These are phyloP conservation scores for Polychaeton citri DNA, from an alignment of 2,329 filamentous ascomycete species.

Conservation along the genomic window DNA sequence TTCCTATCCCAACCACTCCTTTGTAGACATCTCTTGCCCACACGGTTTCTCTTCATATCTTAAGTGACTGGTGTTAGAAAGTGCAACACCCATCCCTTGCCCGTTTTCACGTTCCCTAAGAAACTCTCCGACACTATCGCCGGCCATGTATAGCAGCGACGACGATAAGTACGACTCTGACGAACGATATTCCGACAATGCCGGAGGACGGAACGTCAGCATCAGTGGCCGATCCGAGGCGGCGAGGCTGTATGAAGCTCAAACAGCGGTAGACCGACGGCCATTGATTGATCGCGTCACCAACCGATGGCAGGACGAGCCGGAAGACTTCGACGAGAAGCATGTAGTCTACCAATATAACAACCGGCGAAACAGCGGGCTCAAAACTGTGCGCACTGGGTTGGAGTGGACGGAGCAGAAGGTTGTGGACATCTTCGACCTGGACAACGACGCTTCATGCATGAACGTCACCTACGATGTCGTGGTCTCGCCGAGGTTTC, in stretches of 20 bases:
- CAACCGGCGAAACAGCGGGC: background rate
- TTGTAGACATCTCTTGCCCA: too few species aligned
- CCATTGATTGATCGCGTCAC: conserved; percentile 15
- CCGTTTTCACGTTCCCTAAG: too few species aligned
- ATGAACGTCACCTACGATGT: conserved; percentile 9
- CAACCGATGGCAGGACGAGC: conserved; percentile 13
- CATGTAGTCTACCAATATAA: conserved; percentile 3
- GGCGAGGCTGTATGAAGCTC: background rate
- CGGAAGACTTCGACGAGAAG: conserved; percentile 8
- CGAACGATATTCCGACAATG: background rate
- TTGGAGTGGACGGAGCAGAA: background rate
- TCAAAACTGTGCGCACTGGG: background rate
- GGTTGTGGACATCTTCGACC: conserved; percentile 17
- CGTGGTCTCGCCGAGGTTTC: conserved; percentile 10
- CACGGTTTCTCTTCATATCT: too few species aligned
- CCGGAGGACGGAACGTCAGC: background rate
- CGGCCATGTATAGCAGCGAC: background rate
- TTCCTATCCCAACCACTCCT: too few species aligned
- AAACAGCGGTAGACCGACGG: conserved; percentile 1
- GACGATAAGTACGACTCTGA: background rate
- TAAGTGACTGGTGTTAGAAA: too few species aligned
- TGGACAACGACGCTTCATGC: conserved; percentile 21
- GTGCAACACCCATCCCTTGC: too few species aligned
- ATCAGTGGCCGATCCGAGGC: background rate
- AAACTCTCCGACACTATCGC: too few species aligned